Conservation (phyloP, 495 filamentous ascomycete genomes). For the Pyrenopolyporus hunteri region DNA sequence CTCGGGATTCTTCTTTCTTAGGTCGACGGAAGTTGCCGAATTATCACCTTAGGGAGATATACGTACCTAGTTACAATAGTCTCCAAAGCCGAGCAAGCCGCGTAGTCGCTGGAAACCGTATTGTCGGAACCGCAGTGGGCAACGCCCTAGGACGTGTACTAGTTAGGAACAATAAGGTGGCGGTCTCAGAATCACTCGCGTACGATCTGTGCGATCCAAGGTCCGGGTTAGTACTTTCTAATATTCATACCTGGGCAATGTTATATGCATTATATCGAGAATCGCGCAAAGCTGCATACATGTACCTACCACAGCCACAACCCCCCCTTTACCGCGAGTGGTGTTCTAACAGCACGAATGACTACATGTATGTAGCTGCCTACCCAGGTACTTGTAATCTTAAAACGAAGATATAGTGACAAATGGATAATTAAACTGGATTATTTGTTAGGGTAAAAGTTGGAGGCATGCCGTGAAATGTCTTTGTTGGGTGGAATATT, state of each 20-base stretch:
- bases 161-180: constrained; percentile 23
- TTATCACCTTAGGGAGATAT: constrained; percentile 16
- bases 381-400: constrained; percentile 7
- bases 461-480: no score
- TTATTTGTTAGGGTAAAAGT: no score
- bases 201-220: constrained; percentile 13
- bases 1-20: no score
- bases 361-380: not conserved
- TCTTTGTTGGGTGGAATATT: not conserved
- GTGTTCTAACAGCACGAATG: not conserved
- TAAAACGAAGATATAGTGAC: constrained; percentile 22
- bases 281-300: constrained; percentile 12
- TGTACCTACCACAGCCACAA: constrained; percentile 28
- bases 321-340: constrained; percentile 11
- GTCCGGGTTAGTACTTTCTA: constrained; percentile 6
- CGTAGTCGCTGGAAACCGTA: constrained; percentile 25
- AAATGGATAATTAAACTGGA: constrained; percentile 6
- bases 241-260: constrained; percentile 6
- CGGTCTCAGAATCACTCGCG: constrained; percentile 24
- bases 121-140: constrained; percentile 28
- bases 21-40: constrained; percentile 15
- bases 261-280: constrained; percentile 12
- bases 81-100: constrained; percentile 19
- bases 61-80: constrained; percentile 20
- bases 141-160: constrained; percentile 12